Evolutionary conservation across 108 stramenopile genomes (phyloP), one percentile per base, ranked within the genome.

Genomic region (Epithemia pelagica): DNA sequence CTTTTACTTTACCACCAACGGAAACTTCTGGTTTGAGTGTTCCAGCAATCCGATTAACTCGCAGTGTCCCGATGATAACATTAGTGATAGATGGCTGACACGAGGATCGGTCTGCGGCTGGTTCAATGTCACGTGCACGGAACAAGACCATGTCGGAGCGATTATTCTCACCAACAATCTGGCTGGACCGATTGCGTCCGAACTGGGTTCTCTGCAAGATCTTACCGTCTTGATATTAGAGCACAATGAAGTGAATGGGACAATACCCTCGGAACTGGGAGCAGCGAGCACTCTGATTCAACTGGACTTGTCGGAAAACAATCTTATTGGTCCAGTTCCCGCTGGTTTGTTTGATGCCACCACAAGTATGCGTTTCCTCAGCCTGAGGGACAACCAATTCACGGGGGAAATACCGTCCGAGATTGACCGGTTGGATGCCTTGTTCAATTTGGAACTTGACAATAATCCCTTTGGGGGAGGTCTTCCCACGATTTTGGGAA

Each of bases 161-260:
- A 46, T 46, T 46, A 46, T 46, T 46, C 37, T 46, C 15, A 5
- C 5, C 5, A 46, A 46, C 15, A 68, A 74, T 27, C 68, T 91
- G 67, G 46, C 54, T 52, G 89, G 89, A 20, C 83, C 84, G 7
- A 66, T 89, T 33, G 85, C 88, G 15, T 71, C 78, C 8, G 85
- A 84, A 61, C 59, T 89, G 2, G 71, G 71, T 10, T 71, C 69
- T 19, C 75, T 81, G 31, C 61, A 78, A 23, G 56, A 57, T 22
- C 66, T 90, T 1, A 66, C 59, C 0, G 72, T 65, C 69, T 29
- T 92, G 31, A 74, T 86, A 37, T 52, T 93, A 19, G 77, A 86
- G 29, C 59, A 61, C 30, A 93, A 93, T 70, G 60, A 76, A 10
- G 32, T 93, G 3, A 78, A 69, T 15, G 91, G 91, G 19, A 65